These are phyloP conservation scores for Cyathus striatus DNA, from an alignment of 768 basidiomycete genomes.

Conservation along the genomic window DNA sequence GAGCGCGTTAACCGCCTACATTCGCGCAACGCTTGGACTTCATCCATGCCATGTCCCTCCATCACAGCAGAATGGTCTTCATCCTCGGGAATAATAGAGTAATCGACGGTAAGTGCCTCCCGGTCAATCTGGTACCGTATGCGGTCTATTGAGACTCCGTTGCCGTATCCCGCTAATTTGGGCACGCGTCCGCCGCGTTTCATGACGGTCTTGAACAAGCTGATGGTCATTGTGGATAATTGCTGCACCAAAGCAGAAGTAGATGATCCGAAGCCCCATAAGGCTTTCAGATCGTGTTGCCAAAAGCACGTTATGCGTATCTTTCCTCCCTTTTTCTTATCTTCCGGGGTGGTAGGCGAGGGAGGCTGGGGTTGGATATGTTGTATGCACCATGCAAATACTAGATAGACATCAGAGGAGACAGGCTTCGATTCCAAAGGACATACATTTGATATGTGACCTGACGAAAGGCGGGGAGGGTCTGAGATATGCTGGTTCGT, in stretches of 20 bases:
- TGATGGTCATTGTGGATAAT: slow-evolving; percentile 79
- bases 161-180: slow-evolving; percentile 71
- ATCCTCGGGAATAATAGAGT: slow-evolving; percentile 76
- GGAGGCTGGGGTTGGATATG: slow-evolving; percentile 35
- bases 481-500: slow-evolving; percentile 88
- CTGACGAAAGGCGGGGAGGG: slow-evolving; percentile 91
- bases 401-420: slow-evolving; percentile 25
- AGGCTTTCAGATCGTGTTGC: slow-evolving; percentile 87
- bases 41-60: slow-evolving; percentile 49
- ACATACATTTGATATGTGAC: slow-evolving; percentile 70
- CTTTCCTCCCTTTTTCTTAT: slow-evolving; percentile 33
- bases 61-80: slow-evolving; percentile 40
- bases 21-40: slow-evolving; percentile 60
- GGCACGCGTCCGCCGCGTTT: slow-evolving; percentile 75
- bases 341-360: slow-evolving; percentile 20
- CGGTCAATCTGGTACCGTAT: slow-evolving; percentile 78
- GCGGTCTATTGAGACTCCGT: slow-evolving; percentile 76
- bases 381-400: slow-evolving; percentile 96
- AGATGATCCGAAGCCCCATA: slow-evolving; percentile 76
- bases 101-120: slow-evolving; percentile 78
- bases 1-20: slow-evolving; percentile 66
- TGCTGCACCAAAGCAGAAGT: slow-evolving; percentile 64
- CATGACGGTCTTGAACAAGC: slow-evolving; percentile 73
- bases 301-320: slow-evolving; percentile 88
- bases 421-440: slow-evolving; percentile 5